These are phyloP conservation scores for Arxiozyma telluris DNA, from an alignment of 1,139 yeast species.

Conservation along the genomic window DNA sequence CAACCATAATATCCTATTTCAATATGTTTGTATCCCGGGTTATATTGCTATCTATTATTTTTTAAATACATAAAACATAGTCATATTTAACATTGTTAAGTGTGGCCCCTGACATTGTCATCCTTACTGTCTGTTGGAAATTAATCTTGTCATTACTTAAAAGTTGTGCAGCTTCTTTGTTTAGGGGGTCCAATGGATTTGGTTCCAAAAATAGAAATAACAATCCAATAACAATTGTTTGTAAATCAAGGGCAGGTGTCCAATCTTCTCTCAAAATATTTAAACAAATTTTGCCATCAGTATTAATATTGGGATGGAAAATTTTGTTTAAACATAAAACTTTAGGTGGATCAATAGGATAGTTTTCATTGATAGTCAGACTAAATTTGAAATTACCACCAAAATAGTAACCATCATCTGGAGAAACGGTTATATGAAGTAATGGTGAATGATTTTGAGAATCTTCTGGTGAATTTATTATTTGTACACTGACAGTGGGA, in stretches of 20 bases:
- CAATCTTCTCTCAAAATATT: constrained; percentile 91
- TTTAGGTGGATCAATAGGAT: constrained; percentile 91
- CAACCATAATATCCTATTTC: background rate
- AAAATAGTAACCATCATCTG: constrained; percentile 73
- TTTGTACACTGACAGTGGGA: constrained; percentile 46
- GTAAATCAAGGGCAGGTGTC: constrained; percentile 86
- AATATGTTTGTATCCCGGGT: background rate
- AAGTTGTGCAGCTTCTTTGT: constrained; percentile 78
- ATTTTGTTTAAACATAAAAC: constrained; percentile 63
- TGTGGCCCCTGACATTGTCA: constrained; percentile 64
- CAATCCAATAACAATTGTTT: constrained; percentile 75
- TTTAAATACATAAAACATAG: constrained; percentile 33
- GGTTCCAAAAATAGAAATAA: constrained; percentile 84
- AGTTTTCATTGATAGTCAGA: constrained; percentile 56
- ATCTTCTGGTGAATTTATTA: constrained; percentile 48
- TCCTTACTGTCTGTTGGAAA: constrained; percentile 52
- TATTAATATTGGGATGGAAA: constrained; percentile 90
- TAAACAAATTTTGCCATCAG: constrained; percentile 83
- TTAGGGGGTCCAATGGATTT: constrained; percentile 84
- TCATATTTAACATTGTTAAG: constrained; percentile 58
- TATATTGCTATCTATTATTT: background rate
- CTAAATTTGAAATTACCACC: constrained; percentile 62
- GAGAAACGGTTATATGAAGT: constrained; percentile 52
- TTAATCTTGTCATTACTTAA: constrained; percentile 48
- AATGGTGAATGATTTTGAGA: constrained; percentile 33